Conservation (phyloP, 1,139 yeast species). For the Blastobotrys aristatus region DNA sequence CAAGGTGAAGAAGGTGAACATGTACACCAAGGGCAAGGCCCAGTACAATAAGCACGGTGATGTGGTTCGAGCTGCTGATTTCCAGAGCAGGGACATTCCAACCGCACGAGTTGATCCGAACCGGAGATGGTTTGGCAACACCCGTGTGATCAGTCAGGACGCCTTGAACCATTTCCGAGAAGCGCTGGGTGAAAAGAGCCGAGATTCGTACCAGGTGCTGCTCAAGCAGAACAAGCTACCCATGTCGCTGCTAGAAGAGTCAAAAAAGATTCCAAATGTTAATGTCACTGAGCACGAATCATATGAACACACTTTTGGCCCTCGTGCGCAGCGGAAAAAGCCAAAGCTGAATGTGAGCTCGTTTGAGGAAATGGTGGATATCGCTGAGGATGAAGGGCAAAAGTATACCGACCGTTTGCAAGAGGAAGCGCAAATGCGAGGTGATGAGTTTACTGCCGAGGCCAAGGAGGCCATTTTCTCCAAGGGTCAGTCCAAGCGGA, state of each 20-base stretch:
- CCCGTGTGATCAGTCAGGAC: slow-evolving; percentile 96
- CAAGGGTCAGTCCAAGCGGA: slow-evolving; percentile 96
- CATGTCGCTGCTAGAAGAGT: slow-evolving; percentile 87
- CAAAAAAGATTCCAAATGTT: slow-evolving; percentile 66
- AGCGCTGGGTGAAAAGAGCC: slow-evolving; percentile 82
- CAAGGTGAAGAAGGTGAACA: slow-evolving; percentile 80
- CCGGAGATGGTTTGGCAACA: slow-evolving; percentile 95
- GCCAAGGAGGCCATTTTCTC: slow-evolving; percentile 94
- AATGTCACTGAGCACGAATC: slow-evolving; percentile 87
- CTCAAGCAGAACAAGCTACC: slow-evolving; percentile 89
- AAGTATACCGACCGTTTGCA: slow-evolving; percentile 61
- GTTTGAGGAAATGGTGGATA: slow-evolving; percentile 72
- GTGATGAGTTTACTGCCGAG: slow-evolving; percentile 73
- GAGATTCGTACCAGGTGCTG: slow-evolving; percentile 84
- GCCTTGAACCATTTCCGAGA: slow-evolving; percentile 91
- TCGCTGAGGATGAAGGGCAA: slow-evolving; percentile 54
- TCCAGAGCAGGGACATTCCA: slow-evolving; percentile 85
- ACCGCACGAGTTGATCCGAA: slow-evolving; percentile 94
- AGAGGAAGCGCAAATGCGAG: slow-evolving; percentile 49
- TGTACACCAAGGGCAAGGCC: slow-evolving; percentile 92
- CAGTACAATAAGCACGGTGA: slow-evolving; percentile 85
- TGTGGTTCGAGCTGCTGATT: slow-evolving; percentile 75
- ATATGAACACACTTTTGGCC: slow-evolving; percentile 80
- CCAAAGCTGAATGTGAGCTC: slow-evolving; percentile 75
- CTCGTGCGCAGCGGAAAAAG: slow-evolving; percentile 89